Evolutionary conservation across 768 basidiomycete genomes (phyloP).

Genomic region (Trametes sanguinea): DNA sequence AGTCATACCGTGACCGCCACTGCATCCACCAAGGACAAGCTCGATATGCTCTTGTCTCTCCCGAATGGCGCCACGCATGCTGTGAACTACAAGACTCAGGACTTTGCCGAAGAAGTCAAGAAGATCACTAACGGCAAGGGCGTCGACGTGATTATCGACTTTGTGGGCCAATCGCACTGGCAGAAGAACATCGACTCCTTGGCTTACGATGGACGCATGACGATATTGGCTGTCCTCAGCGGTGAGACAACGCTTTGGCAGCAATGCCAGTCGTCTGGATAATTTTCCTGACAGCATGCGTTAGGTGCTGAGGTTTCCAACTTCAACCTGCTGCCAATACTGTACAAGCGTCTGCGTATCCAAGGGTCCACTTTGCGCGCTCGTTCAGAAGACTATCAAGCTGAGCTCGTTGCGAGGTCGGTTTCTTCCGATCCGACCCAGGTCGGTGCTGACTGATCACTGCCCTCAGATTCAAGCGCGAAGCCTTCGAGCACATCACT

Average conservation of each 20-base stretch:
- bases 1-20: constrained; percentile 80
- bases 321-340: constrained; percentile 63
- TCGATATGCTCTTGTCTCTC: constrained; percentile 69
- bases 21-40: constrained; percentile 81
- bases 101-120: constrained; percentile 77
- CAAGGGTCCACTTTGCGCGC: constrained; percentile 87
- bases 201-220: constrained; percentile 76
- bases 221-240: constrained; percentile 62
- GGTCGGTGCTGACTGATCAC: constrained; percentile 6
- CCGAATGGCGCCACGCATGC: constrained; percentile 72
- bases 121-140: constrained; percentile 68
- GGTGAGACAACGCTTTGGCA: constrained; percentile 44
- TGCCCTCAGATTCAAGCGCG: constrained; percentile 50
- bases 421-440: background rate
- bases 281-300: background rate
- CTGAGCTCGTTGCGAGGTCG: constrained; percentile 62
- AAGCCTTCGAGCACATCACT: constrained; percentile 60
- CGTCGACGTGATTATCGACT: constrained; percentile 84
- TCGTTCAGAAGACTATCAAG: constrained; percentile 74
- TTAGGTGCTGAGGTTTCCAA: constrained; percentile 55
- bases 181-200: constrained; percentile 69
- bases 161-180: constrained; percentile 78
- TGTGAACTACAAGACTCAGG: constrained; percentile 82
- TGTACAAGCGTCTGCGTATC: constrained; percentile 84
- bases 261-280: background rate